phyloP scores from a whole-genome alignment of 1,284 basidiomycete genomes.

The Trichosporon coremiiforme region DNA sequence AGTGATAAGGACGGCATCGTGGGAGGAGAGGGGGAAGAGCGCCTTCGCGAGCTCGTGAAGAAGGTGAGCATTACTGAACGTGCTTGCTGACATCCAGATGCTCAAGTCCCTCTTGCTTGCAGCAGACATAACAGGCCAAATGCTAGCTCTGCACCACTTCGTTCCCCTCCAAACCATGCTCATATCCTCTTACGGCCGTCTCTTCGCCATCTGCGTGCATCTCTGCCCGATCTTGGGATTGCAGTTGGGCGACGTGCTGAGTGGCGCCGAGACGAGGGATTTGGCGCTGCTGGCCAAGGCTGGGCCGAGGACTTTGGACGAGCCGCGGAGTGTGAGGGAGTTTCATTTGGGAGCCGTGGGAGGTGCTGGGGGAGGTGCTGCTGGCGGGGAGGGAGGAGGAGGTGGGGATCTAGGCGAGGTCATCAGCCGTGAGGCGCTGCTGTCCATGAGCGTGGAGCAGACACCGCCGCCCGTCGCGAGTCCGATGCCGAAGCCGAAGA shows the following conservation, averaged over 20 bases:
- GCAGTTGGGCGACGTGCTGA: background rate
- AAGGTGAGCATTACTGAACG: background rate
- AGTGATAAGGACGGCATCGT: background rate
- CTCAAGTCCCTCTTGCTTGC: constrained; percentile 29
- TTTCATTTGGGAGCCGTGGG: background rate
- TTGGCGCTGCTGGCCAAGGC: background rate
- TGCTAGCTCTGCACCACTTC: constrained; percentile 42
- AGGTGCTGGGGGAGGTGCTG: too few species aligned
- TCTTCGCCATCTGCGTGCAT: constrained; percentile 36
- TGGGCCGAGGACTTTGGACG: background rate
- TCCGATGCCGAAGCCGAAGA: too few species aligned
- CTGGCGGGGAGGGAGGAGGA: background rate
- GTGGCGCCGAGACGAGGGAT: background rate
- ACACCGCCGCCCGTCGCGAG: too few species aligned
- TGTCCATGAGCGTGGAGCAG: background rate
- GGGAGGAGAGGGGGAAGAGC: background rate
- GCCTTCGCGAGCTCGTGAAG: background rate
- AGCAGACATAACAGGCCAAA: constrained; percentile 15
- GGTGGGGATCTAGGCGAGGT: constrained; percentile 8
- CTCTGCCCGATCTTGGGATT: constrained; percentile 18
- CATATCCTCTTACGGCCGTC: constrained; percentile 40
- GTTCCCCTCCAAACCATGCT: constrained; percentile 47
- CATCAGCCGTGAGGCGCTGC: background rate
- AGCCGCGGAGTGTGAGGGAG: background rate
- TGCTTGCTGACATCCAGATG: constrained; percentile 27